These are phyloP conservation scores for Boehmeria nivea DNA, from an alignment of 306 rosid species.

Conservation along the genomic window DNA sequence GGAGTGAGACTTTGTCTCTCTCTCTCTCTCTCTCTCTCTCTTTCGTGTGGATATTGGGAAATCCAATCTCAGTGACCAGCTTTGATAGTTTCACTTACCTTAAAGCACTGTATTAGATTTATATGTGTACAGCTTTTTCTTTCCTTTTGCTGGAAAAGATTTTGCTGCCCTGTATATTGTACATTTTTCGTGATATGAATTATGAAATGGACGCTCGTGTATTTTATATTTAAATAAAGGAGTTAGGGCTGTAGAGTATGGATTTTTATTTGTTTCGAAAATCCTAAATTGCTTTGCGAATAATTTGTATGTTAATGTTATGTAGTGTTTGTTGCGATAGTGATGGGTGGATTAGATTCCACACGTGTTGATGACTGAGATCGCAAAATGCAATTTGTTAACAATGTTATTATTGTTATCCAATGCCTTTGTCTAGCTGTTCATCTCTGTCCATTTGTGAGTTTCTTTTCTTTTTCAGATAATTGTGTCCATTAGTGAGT, in stretches of 20 bases:
- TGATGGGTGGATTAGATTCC: slow-evolving; percentile 1
- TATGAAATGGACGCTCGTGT: no score
- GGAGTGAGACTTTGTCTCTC: not conserved
- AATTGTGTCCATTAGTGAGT: not conserved
- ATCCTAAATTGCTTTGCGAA: not conserved
- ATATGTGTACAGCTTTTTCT: slow-evolving; percentile 47
- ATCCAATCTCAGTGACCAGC: slow-evolving; percentile 25
- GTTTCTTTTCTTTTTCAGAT: not conserved
- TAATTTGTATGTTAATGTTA: no score
- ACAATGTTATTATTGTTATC: not conserved
- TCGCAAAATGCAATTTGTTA: not conserved
- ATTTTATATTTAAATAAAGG: no score
- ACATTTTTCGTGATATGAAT: slow-evolving; percentile 6
- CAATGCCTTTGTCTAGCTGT: not conserved
- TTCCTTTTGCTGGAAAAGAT: slow-evolving; percentile 25
- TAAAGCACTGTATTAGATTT: slow-evolving; percentile 17
- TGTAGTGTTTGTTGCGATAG: not conserved
- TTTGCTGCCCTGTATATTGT: slow-evolving; percentile 26
- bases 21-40: not conserved
- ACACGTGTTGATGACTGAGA: slow-evolving; percentile 10
- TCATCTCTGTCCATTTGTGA: not conserved
- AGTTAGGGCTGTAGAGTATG: not conserved
- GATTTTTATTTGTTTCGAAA: not conserved
- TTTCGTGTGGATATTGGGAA: slow-evolving; percentile 28
- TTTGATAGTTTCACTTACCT: slow-evolving; percentile 18